Evolutionary conservation across 257 asterid genomes (phyloP).

Genomic region (Voacanga thouarsii): DNA sequence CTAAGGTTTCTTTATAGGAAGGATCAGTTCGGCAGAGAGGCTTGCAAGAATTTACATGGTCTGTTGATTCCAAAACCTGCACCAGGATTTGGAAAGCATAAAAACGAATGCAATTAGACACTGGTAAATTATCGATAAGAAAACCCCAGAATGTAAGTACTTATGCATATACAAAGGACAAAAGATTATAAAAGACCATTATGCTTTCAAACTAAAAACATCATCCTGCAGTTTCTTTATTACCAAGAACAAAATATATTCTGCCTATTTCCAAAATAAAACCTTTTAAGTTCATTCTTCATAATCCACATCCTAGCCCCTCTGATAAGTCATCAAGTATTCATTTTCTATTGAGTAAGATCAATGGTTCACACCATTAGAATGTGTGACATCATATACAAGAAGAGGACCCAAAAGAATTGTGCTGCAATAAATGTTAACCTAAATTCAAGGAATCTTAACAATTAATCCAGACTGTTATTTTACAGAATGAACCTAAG

Average conservation of each 20-base stretch:
- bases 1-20: slow-evolving; percentile 79
- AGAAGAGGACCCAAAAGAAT: neutral
- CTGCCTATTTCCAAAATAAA: slow-evolving; percentile 1
- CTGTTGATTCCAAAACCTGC: slow-evolving; percentile 96
- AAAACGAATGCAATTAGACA: neutral
- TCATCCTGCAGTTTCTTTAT: neutral
- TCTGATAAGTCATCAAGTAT: neutral
- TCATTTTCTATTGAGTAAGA: neutral
- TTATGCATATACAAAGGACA: neutral
- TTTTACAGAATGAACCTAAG: neutral
- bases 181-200: neutral
- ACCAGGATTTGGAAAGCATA: slow-evolving; percentile 1
- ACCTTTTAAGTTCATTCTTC: neutral
- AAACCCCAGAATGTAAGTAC: neutral
- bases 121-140: neutral
- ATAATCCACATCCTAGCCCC: neutral
- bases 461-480: neutral
- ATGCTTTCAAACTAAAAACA: neutral
- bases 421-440: neutral
- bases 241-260: neutral
- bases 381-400: neutral
- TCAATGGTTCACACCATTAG: neutral
- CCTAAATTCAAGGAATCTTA: neutral
- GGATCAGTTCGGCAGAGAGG: slow-evolving; percentile 82
- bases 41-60: slow-evolving; percentile 96